phyloP scores from a whole-genome alignment of 495 filamentous ascomycete genomes.

The Neurospora sublineolata region DNA sequence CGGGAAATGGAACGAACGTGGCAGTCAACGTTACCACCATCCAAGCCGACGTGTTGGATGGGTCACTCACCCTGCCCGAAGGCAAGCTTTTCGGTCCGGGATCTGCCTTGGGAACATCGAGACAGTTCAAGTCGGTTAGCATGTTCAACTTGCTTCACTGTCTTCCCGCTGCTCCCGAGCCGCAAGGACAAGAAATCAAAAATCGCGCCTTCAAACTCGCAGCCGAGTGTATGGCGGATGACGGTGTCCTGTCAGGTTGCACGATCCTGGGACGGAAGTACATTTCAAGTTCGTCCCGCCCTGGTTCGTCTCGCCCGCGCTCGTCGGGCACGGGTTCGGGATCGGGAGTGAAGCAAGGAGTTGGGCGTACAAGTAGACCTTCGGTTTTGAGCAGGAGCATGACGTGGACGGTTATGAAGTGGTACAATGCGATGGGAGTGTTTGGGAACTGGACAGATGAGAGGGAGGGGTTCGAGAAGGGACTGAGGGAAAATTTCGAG shows the following conservation, averaged over 20 bases:
- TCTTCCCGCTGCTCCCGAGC: constrained; percentile 17
- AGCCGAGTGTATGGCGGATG: constrained; percentile 14
- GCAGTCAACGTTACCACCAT: constrained; percentile 4
- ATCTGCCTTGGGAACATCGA: not conserved
- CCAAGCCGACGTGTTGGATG: constrained; percentile 12
- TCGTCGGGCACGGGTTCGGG: constrained; percentile 6
- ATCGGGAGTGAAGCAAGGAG: not conserved
- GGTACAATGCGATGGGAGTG: constrained; percentile 17
- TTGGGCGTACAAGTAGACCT: not conserved
- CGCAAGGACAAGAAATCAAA: constrained; percentile 6
- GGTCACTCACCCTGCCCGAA: not conserved
- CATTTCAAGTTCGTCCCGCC: not conserved
- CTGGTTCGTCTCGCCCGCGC: constrained; percentile 11
- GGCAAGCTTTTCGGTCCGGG: not conserved
- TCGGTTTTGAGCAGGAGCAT: constrained; percentile 1
- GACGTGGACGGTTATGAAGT: constrained; percentile 19
- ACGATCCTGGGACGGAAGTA: constrained; percentile 20
- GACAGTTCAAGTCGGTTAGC: constrained; percentile 25
- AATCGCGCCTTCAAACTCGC: constrained; percentile 12
- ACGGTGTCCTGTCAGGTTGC: constrained; percentile 24
- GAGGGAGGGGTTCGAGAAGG: constrained; percentile 22
- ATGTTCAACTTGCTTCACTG: constrained; percentile 33
- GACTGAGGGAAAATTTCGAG: constrained; percentile 19
- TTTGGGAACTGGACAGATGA: constrained; percentile 18
- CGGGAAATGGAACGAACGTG: not conserved